These are phyloP conservation scores for Davidsoniella eucalypti DNA, from an alignment of 2,329 filamentous ascomycete species.

Conservation along the genomic window DNA sequence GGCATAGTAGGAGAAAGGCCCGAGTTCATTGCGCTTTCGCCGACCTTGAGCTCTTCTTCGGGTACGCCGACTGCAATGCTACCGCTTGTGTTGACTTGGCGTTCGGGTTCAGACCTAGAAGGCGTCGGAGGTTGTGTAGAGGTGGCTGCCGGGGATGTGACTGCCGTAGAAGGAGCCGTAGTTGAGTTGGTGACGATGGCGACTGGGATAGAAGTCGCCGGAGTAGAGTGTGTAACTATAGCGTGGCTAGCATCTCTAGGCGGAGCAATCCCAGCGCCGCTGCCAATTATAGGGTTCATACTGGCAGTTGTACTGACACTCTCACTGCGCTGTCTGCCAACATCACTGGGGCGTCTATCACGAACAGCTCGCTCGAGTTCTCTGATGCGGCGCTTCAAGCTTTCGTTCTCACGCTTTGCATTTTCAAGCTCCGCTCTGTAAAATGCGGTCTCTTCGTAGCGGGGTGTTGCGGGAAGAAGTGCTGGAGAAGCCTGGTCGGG, in stretches of 20 bases:
- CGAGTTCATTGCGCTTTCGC: slow-evolving; percentile 42
- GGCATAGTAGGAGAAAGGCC: slow-evolving; percentile 16
- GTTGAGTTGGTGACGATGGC: slow-evolving; percentile 23
- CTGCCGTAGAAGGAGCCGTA: slow-evolving; percentile 17
- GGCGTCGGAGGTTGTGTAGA: slow-evolving; percentile 17
- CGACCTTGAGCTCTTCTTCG: slow-evolving; percentile 43
- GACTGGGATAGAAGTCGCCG: neutral
- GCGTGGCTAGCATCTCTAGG: slow-evolving; percentile 10
- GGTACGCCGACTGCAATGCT: slow-evolving; percentile 37
- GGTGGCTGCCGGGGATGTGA: neutral
- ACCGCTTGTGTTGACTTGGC: slow-evolving; percentile 27
- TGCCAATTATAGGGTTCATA: slow-evolving; percentile 21
- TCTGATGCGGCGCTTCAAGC: slow-evolving; percentile 41
- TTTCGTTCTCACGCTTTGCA: slow-evolving; percentile 48
- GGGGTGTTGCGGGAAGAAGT: slow-evolving; percentile 37
- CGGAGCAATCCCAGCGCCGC: slow-evolving; percentile 14
- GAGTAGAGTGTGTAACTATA: neutral
- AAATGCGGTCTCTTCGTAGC: slow-evolving; percentile 46
- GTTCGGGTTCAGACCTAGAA: slow-evolving; percentile 25
- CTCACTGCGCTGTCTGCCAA: slow-evolving; percentile 34
- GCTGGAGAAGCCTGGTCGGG: slow-evolving; percentile 28
- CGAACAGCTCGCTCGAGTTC: slow-evolving; percentile 42
- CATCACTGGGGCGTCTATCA: slow-evolving; percentile 31
- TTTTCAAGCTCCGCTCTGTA: slow-evolving; percentile 43
- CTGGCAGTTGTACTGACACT: slow-evolving; percentile 36